These are phyloP conservation scores for Cytospora chrysosperma DNA, from an alignment of 2,329 filamentous ascomycete species.

Conservation along the genomic window DNA sequence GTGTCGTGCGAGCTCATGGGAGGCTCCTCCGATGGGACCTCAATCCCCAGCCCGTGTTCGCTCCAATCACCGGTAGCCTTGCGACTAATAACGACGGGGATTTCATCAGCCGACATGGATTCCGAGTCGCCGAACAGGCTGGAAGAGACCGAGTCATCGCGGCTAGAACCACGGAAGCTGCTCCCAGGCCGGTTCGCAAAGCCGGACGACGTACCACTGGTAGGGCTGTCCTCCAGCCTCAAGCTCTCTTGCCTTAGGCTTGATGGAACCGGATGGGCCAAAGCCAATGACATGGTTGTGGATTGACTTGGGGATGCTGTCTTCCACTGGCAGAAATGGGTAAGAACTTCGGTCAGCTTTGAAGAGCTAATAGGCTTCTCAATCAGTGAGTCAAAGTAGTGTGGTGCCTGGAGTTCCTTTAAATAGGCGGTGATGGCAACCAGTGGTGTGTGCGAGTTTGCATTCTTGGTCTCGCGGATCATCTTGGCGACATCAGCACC, in stretches of 20 bases:
- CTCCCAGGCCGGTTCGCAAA: slow-evolving; percentile 70
- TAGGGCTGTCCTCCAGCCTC: slow-evolving; percentile 77
- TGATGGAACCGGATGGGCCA: slow-evolving; percentile 61
- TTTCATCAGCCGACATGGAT: slow-evolving; percentile 73
- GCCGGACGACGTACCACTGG: slow-evolving; percentile 66
- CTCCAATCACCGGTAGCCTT: slow-evolving; percentile 77
- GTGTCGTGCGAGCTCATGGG: slow-evolving; percentile 35
- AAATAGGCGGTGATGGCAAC: slow-evolving; percentile 96
- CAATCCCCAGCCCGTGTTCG: slow-evolving; percentile 77
- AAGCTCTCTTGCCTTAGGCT: slow-evolving; percentile 63
- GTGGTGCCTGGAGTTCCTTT: slow-evolving; percentile 92
- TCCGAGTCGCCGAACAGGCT: slow-evolving; percentile 87
- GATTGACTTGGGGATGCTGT: slow-evolving; percentile 58
- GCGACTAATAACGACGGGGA: slow-evolving; percentile 72
- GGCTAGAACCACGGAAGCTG: slow-evolving; percentile 75
- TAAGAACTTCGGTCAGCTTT: slow-evolving; percentile 85
- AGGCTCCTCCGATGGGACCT: slow-evolving; percentile 67
- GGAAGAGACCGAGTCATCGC: slow-evolving; percentile 85
- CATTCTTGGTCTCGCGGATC: slow-evolving; percentile 95
- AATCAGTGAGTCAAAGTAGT: slow-evolving; percentile 93
- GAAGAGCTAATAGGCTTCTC: slow-evolving; percentile 95
- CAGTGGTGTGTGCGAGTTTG: slow-evolving; percentile 91
- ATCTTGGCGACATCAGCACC: slow-evolving; percentile 95
- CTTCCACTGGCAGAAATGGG: slow-evolving; percentile 90
- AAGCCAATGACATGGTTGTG: slow-evolving; percentile 43